phyloP scores from a whole-genome alignment of 805 yeast genomes.

The Candida tammaniensis region DNA sequence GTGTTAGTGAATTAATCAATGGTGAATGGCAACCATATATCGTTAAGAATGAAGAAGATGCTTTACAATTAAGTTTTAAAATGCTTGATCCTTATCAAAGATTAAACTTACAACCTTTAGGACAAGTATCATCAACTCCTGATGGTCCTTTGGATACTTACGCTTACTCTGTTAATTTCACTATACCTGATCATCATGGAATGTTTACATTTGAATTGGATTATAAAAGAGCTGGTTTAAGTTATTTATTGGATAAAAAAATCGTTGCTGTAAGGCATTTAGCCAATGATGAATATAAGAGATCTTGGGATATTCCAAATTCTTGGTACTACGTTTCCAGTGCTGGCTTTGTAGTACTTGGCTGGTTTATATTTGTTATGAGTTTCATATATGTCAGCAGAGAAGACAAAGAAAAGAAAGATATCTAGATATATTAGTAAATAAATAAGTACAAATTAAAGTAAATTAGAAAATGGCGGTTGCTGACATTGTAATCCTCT shows the following conservation, averaged over 20 bases:
- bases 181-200: conserved; percentile 94
- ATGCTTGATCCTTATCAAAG: conserved; percentile 97
- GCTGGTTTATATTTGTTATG: conserved; percentile 77
- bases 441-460: not conserved
- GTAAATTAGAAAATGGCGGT: not conserved
- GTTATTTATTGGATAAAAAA: conserved; percentile 61
- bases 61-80: conserved; percentile 77
- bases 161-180: conserved; percentile 54
- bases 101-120: conserved; percentile 51
- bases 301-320: conserved; percentile 91
- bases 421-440: conserved; percentile 13
- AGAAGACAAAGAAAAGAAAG: conserved; percentile 26
- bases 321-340: conserved; percentile 87
- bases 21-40: conserved; percentile 70
- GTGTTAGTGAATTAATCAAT: conserved; percentile 42
- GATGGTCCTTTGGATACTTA: conserved; percentile 42
- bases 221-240: conserved; percentile 74
- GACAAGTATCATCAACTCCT: conserved; percentile 30
- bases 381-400: conserved; percentile 51
- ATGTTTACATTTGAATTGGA: conserved; percentile 83
- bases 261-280: conserved; percentile 87
- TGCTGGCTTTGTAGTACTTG: conserved; percentile 62
- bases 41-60: conserved; percentile 38
- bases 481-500: conserved; percentile 1
- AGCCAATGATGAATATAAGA: conserved; percentile 91